These are phyloP conservation scores for Metschnikowia colocasiae DNA, from an alignment of 805 yeast species.

Conservation along the genomic window DNA sequence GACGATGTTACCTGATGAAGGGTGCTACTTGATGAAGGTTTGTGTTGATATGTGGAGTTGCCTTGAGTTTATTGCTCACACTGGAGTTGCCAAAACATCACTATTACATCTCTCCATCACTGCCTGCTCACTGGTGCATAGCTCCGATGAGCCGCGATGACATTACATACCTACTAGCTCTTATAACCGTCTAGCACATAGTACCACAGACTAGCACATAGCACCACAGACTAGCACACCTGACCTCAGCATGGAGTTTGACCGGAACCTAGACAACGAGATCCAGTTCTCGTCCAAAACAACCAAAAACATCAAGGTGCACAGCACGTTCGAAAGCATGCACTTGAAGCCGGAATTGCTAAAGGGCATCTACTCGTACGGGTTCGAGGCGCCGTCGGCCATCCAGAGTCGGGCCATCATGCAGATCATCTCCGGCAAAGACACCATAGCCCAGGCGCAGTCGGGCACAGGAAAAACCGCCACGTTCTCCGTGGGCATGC, in stretches of 20 bases:
- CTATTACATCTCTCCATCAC: too few relatives aligned
- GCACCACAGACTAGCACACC: too few relatives aligned
- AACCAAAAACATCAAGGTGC: conserved; percentile 54
- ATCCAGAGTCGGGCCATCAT: conserved; percentile 96
- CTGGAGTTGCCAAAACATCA: too few relatives aligned
- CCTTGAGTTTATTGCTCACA: too few relatives aligned
- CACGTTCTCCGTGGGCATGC: conserved; percentile 90
- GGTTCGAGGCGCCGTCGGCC: conserved; percentile 95
- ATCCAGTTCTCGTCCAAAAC: conserved; percentile 49
- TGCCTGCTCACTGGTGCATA: too few relatives aligned
- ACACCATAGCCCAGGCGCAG: conserved; percentile 97
- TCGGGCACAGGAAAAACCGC: conserved; percentile 99
- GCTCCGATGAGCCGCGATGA: too few relatives aligned
- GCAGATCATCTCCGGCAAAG: conserved; percentile 92
- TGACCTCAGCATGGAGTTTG: conserved; percentile 53
- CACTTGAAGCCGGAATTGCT: conserved; percentile 36
- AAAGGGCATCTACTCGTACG: conserved; percentile 74
- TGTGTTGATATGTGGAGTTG: too few relatives aligned
- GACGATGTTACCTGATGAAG: too few relatives aligned
- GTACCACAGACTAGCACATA: too few relatives aligned
- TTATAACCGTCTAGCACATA: too few relatives aligned
- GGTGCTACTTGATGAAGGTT: too few relatives aligned
- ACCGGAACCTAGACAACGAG: conserved; percentile 51
- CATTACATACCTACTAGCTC: too few relatives aligned
- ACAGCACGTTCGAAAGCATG: conserved; percentile 45